phyloP scores from a whole-genome alignment of 257 asterid species.

The Solanum corneliomulleri region DNA sequence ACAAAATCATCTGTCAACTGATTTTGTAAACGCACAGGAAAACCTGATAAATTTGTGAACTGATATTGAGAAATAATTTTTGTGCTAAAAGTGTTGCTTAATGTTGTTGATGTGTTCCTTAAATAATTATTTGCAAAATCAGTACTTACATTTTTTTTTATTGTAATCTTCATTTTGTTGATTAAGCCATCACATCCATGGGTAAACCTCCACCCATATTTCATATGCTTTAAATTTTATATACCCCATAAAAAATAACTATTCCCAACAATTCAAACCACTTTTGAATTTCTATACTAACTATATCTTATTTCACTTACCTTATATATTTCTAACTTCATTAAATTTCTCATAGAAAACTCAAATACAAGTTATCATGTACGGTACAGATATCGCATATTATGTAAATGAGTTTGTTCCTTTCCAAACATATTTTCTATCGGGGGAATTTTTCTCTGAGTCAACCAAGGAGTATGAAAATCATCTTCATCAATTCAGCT shows the following conservation, averaged over 20 bases:
- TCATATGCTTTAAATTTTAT: too few species aligned
- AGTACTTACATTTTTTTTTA: neutral
- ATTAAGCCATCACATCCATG: neutral
- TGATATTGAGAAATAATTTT: neutral
- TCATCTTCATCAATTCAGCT: neutral
- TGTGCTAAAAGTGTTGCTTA: neutral
- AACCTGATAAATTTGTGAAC: neutral
- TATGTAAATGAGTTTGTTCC: neutral
- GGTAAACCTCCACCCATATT: too few species aligned
- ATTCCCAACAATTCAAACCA: too few species aligned
- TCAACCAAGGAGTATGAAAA: neutral
- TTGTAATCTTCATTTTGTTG: neutral
- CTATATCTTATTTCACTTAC: neutral
- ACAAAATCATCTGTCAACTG: too few species aligned
- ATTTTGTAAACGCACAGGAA: too few species aligned
- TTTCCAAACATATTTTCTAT: neutral
- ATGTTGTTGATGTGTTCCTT: neutral
- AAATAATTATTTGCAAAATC: neutral
- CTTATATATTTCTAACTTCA: neutral
- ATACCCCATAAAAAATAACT: too few species aligned
- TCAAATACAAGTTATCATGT: neutral
- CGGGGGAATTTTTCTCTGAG: neutral
- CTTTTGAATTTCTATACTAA: neutral
- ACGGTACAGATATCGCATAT: neutral
- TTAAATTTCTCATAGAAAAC: neutral